Evolutionary conservation across 495 filamentous ascomycete genomes (phyloP).

Genomic region (Monascus purpureus): DNA sequence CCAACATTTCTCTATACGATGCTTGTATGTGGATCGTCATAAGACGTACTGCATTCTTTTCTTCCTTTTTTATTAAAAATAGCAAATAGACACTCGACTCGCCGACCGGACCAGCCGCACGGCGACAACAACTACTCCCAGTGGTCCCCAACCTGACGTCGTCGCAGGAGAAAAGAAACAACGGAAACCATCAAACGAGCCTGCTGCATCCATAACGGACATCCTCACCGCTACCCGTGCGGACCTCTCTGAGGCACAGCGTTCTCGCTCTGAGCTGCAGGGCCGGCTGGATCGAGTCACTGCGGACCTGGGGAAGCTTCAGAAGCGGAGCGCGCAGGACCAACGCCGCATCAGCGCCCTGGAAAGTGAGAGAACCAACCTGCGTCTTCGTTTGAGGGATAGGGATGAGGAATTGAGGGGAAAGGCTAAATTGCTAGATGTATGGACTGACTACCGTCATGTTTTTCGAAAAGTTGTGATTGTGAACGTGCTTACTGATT

Average conservation of each 20-base stretch:
- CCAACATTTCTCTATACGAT: constrained; percentile 38
- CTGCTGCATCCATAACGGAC: constrained; percentile 15
- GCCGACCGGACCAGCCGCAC: constrained; percentile 53
- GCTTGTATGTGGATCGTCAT: constrained; percentile 40
- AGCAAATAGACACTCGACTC: constrained; percentile 48
- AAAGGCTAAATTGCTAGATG: constrained; percentile 70
- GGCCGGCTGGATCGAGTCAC: constrained; percentile 42
- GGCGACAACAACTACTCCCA: constrained; percentile 10
- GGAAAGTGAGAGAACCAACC: constrained; percentile 42
- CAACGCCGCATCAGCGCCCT: constrained; percentile 44
- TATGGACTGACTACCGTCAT: constrained; percentile 17
- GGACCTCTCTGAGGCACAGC: constrained; percentile 62
- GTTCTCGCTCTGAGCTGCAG: constrained; percentile 53
- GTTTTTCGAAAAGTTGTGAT: not conserved
- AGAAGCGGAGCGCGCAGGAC: constrained; percentile 39
- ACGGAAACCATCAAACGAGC: constrained; percentile 6
- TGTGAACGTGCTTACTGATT: constrained; percentile 1
- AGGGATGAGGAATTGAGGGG: constrained; percentile 71
- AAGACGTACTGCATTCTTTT: too few species aligned
- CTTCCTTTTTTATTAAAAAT: too few species aligned
- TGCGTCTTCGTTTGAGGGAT: constrained; percentile 55
- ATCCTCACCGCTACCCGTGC: constrained; percentile 36
- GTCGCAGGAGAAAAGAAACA: constrained; percentile 11
- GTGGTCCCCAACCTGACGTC: constrained; percentile 4
- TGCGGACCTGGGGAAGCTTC: constrained; percentile 45